Base-by-base conservation (phyloP, 2,329 filamentous ascomycete genomes). In the Thermoascus crustaceus region DNA sequence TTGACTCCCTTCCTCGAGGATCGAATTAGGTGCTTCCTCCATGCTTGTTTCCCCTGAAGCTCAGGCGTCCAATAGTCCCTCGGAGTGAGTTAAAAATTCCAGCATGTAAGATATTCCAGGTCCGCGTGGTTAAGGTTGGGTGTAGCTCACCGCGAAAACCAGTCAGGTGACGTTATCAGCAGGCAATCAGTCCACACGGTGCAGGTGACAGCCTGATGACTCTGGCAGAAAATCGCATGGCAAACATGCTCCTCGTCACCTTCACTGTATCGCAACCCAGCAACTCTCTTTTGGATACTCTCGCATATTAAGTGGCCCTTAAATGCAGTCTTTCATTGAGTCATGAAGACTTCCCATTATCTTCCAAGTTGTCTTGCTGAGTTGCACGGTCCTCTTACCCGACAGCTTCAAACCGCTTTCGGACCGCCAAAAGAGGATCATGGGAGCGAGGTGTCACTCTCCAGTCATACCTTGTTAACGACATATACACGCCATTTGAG, bases 261-360 rank as follows among this genome's bases (percentile, higher is more conserved):
- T n/a, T n/a, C n/a, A n/a, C n/a, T n/a, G n/a, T n/a, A n/a, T n/a
- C n/a, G 64, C 2, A 59, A 62, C 9, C 60, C 61, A 16, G 66
- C 67, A 33, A 63, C 61, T 17, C 48, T 50, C 1, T 67, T 67
- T 45, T 67, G 64, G 64, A 53, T 66, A 40, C 61, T 67, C 35
- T 67, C 67, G 52, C 67, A 67, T 42, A 49, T 67, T 1, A 64
- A 64, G 18, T 63, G 64, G 5, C 4, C 9, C 23, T 4, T 25
- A 5, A 11, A 11, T 10, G 10, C 23, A 4, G n/a, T n/a, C n/a
- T n/a, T n/a, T n/a, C n/a, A 17, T 14, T 16, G 13, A 34, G 31
- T 13, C 31, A 34, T 34, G 31, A 34, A 22, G 31, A 22, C 21
- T 34, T 16, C 13, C 21, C 19, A 21, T 16, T 9, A 8, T 17